Conservation (phyloP, 2,329 filamentous ascomycete species). For the Metarhizium rileyi region DNA sequence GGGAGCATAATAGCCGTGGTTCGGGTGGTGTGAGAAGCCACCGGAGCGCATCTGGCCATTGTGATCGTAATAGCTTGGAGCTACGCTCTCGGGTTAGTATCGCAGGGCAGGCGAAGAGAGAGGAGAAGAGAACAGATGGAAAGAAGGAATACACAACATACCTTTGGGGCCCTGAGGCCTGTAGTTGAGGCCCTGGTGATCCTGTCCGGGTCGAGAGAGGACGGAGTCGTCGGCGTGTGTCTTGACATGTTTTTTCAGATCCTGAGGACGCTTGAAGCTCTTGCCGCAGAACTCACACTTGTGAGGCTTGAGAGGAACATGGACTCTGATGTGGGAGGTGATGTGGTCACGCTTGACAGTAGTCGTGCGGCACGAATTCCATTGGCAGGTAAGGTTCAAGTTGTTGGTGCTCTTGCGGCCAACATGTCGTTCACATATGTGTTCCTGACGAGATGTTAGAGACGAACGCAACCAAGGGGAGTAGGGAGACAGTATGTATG, state of each 20-base stretch:
- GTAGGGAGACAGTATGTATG: too few species aligned
- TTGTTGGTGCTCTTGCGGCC: conserved; percentile 99
- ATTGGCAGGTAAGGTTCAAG: conserved; percentile 91
- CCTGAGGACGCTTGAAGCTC: conserved; percentile 97
- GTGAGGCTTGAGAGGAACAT: conserved; percentile 97
- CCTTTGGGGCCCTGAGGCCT: conserved; percentile 43
- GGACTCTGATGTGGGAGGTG: conserved; percentile 95
- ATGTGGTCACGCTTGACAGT: conserved; percentile 99
- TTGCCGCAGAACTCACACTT: conserved; percentile 99
- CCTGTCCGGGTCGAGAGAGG: conserved; percentile 42
- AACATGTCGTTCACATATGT: conserved; percentile 96
- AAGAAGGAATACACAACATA: conserved; percentile 30
- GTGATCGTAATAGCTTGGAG: conserved; percentile 54
- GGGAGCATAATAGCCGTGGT: conserved; percentile 49
- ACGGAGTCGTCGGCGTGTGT: conserved; percentile 95
- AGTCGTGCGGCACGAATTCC: conserved; percentile 91
- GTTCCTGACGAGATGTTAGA: conserved; percentile 53
- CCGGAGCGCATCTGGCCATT: conserved; percentile 52
- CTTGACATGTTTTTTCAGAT: conserved; percentile 99
- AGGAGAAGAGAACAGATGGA: background rate
- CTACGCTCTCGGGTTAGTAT: conserved; percentile 25
- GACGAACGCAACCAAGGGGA: background rate
- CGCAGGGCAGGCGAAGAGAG: background rate
- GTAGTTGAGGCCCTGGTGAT: conserved; percentile 46
- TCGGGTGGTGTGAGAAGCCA: conserved; percentile 47